Evolutionary conservation across 108 stramenopile genomes (phyloP), one percentile per base, ranked within the genome.

Genomic region (Cylindrotheca fusiformis): DNA sequence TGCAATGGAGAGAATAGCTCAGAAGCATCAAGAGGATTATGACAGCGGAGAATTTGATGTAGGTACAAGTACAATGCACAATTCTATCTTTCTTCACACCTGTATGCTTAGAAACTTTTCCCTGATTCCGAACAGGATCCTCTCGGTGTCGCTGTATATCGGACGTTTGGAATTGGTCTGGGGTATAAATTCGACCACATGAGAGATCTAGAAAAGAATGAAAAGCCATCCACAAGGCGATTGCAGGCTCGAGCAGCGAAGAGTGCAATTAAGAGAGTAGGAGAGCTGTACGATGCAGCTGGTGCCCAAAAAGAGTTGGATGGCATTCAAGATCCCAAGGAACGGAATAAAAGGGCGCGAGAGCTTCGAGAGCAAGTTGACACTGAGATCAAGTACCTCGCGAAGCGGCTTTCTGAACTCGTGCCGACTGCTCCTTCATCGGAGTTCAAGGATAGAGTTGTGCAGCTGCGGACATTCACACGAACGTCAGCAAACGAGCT

Each of bases 191-290:
- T 82, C 71, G 85, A 90, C 47, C 86, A 93, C 55, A n/a, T 49
- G 10, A 57, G 54, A n/a, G 19, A 30, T 0, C 55, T 69, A 4
- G 28, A 74, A 19, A 36, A 55, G 29, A 77, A 67, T 25, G 58
- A 77, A 29, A 58, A 73, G n/a, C 58, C 81, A 44, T 78, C 82
- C 12, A 66, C 68, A 22, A 79, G 84, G 48, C 70, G 86, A 61
- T 60, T 93, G 30, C 82, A 86, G 48, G 87, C 88, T 3, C 69
- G 87, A 24, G 82, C 86, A 31, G 88, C 86, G 8, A 89, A 93
- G 75, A 89, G 86, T 67, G 87, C 91, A 6, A 59, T 93, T n/a
- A 74, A 69, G 8, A 75, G 77, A 8, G 53, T 50, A 29, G 58
- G 68, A 48, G 63, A 74, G 8, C 45, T 82, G 12, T 52, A 67